Evolutionary conservation across 257 asterid species (phyloP).

Genomic region (Penstemon newberryi): DNA sequence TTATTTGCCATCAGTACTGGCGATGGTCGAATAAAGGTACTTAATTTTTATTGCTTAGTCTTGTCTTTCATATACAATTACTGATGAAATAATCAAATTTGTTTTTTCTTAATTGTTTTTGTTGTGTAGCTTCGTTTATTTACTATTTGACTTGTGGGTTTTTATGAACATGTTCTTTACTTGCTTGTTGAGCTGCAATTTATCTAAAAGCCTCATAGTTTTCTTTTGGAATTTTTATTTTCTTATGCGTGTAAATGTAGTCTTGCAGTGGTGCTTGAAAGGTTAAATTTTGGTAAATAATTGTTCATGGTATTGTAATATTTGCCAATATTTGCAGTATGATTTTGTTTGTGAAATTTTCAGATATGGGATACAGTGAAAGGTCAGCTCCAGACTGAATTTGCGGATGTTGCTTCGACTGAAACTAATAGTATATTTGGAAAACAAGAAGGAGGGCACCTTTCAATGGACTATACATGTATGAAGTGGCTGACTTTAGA

Average conservation of each 20-base stretch:
- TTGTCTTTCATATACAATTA: background rate
- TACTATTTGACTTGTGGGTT: slow-evolving; percentile 15
- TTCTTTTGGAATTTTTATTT: background rate
- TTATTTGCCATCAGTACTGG: slow-evolving; percentile 66
- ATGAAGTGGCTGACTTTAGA: slow-evolving; percentile 86
- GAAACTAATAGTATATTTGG: slow-evolving; percentile 45
- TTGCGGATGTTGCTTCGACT: slow-evolving; percentile 63
- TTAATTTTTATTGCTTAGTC: background rate
- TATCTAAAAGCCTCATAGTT: background rate
- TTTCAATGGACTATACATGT: slow-evolving; percentile 90
- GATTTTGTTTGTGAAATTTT: slow-evolving; percentile 28
- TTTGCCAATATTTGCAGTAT: background rate
- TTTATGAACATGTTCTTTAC: background rate
- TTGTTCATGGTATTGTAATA: background rate
- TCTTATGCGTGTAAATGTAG: background rate
- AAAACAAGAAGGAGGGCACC: slow-evolving; percentile 67
- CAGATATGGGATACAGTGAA: slow-evolving; percentile 96
- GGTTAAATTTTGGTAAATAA: background rate
- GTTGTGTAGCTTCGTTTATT: slow-evolving; percentile 9
- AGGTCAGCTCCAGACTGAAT: slow-evolving; percentile 88
- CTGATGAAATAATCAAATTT: background rate
- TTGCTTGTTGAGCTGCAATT: background rate
- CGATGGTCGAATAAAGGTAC: slow-evolving; percentile 87
- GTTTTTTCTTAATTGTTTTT: background rate
- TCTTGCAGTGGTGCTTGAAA: background rate